Conservation (phyloP, 768 basidiomycete genomes). For the Porphyrellus cyaneotinctus region DNA sequence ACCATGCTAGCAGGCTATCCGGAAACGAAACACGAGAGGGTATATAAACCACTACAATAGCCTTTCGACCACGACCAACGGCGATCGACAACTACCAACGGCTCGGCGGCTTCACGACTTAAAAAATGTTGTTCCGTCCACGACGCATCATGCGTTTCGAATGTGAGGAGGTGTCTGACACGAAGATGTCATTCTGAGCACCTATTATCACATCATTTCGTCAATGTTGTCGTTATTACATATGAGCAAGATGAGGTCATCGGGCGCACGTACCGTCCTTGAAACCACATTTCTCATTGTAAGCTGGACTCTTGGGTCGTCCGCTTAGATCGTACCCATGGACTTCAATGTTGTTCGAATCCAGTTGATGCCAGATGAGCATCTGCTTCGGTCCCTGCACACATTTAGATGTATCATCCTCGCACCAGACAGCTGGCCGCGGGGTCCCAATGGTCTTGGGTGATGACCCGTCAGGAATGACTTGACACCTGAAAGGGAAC, state of each 20-base stretch:
- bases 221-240: neutral
- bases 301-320: neutral
- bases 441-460: conserved; percentile 8
- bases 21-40: neutral
- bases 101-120: neutral
- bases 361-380: neutral
- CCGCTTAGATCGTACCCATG: conserved; percentile 2
- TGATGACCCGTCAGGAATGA: neutral
- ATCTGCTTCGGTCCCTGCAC: conserved; percentile 10
- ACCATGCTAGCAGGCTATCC: neutral
- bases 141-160: conserved; percentile 2
- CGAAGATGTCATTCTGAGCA: conserved; percentile 18
- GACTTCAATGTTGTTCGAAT: conserved; percentile 7
- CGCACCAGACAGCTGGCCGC: conserved; percentile 1
- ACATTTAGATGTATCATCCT: conserved; percentile 1
- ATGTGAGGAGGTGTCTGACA: neutral
- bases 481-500: neutral
- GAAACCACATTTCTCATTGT: conserved; percentile 17
- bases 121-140: neutral
- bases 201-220: conserved; percentile 5
- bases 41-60: neutral
- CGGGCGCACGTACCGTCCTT: neutral
- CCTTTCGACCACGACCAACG: too few species aligned
- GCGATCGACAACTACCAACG: too few species aligned
- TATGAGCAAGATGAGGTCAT: neutral